Evolutionary conservation across 2,329 filamentous ascomycete genomes (phyloP), one percentile per base, ranked within the genome.

Genomic region (Myrmaecium sp.): DNA sequence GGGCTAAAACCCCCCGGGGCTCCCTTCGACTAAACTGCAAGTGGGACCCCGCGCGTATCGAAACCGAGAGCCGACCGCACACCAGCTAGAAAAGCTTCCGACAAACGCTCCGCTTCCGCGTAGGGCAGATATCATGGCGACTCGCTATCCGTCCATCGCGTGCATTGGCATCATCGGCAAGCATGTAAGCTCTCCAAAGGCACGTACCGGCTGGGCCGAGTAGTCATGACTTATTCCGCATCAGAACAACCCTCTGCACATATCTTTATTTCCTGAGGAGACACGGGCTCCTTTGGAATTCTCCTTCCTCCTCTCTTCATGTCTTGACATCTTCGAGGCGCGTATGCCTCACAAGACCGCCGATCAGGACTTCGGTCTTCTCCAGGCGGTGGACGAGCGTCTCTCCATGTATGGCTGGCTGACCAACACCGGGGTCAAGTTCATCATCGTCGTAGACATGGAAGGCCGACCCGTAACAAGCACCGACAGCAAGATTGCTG

Each of bases 241-340:
- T 19, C 46, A 95, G 84, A 92, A 95, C 59, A 93, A 94, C 48
- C 89, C 86, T 32, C 75, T 95, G 37, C 86, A 95, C 57, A 79
- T 93, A 42, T 74, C 81, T 33, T 71, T 92, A 47, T 93, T 94
- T 54, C 78, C 82, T 27, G 35, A 47, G n/a, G 68, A 79, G 60
- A 58, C 77, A 36, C 73, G 75, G 41, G 76, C 74, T 11, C 64
- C 71, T n/a, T 68, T 95, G 7, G 82, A 93, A 48, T 94, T 89
- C 60, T 82, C 79, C 18, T 83, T 95, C 42, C 68, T 94, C 25
- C 71, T 95, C 34, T 89, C 83, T 38, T 79, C 77, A 31, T 89
- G 80, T 31, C 76, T 98, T 38, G 89, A 98, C 55, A 74, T 95
- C 37, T 94, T 98, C 54, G 81, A 89, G 42, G 70, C 84, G 33